Evolutionary conservation across 129 eudicot genomes (phyloP), one percentile per base, ranked within the genome.

Genomic region (Pittosporum tobira): DNA sequence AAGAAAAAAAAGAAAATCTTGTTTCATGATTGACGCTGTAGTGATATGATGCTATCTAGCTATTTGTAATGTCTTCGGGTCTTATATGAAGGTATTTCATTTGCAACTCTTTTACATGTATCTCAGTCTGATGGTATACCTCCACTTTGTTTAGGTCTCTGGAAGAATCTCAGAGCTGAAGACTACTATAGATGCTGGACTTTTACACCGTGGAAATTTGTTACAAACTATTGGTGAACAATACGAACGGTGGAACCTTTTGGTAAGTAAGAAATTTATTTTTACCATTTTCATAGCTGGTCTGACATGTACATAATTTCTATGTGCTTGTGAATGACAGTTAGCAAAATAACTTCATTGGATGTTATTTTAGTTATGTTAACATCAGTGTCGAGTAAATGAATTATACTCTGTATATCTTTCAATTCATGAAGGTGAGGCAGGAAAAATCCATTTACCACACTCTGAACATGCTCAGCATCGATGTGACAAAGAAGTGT

Each of bases 401-500:
- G 69, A 76, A 49, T 47, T 63, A 48, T 26, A 10, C 57, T 28
- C n/a, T n/a, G n/a, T n/a, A n/a, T n/a, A n/a, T 62, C 16, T 63
- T 45, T 75, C 16, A 31, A 42, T 44, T 48, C 16, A 34, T 67
- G 19, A 55, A 91, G 98, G 98, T 76, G 73, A 81, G 84, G 81
- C 83, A 73, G 83, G 98, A 91, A 62, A 91, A 91, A 71, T 80
- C 96, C 31, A 83, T 91, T 53, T 91, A 91, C 66, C 89, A 91
- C 70, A 86, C 96, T 23, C 84, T 91, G 37, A 91, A 91, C 68
- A 87, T 86, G 98, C 98, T 91, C 48, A 91, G 96, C 77, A 73
- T 91, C 54, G 98, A 91, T 73, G 98, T 86, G 34, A 77, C 96
- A 15, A 91, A 86, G 77, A 91, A 91, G 76, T 91, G 98, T 67